Evolutionary conservation across 352 stramenopile genomes (phyloP), one percentile per base, ranked within the genome.

Genomic region (Pythium coloratum): DNA sequence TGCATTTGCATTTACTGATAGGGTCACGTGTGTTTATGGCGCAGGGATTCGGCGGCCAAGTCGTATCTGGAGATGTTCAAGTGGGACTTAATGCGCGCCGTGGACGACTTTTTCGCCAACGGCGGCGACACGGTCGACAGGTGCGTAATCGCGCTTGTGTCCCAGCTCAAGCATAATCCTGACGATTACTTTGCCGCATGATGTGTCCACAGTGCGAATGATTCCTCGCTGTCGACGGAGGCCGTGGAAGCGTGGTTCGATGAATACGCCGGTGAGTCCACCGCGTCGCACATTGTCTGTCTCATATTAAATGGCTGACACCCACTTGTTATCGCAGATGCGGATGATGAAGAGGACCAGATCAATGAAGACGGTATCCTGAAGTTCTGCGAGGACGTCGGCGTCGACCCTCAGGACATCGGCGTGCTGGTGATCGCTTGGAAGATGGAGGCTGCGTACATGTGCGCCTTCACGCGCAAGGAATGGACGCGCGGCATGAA

Each of bases 391-490:
- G 71, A 78, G 59, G 76, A 84, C 42, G 68, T 80, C 49, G 69
- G 72, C 10, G 57, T 84, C 30, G 76, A 84, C 46, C 67, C 74
- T 10, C 71, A 84, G 62, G 76, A 81, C 33, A 64, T 92, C 16
- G 76, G 90, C 28, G 83, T 96, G 64, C 62, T 95, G 36, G 81
- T 95, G 71, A 92, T 96, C 56, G 82, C 86, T 20, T 96, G 89
- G 88, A 89, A 94, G 61, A 95, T 96, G 89, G 73, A 94, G 30
- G 85, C 89, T 0, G 81, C 76, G 38, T 87, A 89, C 67, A 96
- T 96, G 89, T 92, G 89, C 42, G 80, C 75, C 28, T 95, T 94
- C 67, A 94, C 89, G 9, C 80, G 84, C 32, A 91, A 91, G 59
- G 89, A 96, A 66, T 96, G 86, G 82, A 72, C 78, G 54, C 75